A percentile compares a stretch with the other conserved stretches of the same genome.
These are phyloP conservation scores for Yarrowia yakushimensis DNA, from an alignment of 805 yeast genomes.

Conservation along the genomic window DNA sequence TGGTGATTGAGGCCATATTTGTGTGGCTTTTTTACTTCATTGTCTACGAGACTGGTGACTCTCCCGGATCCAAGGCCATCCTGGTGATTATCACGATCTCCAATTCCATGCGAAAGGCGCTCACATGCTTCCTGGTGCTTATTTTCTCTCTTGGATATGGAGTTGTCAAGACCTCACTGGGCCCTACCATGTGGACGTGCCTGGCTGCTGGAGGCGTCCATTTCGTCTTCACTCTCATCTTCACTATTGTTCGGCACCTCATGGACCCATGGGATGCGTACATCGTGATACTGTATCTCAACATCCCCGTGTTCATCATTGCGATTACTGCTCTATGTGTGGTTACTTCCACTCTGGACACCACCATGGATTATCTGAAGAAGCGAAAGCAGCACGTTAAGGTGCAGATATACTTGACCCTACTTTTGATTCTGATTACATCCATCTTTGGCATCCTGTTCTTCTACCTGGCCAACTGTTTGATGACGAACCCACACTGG, in stretches of 20 bases:
- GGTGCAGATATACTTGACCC: conserved; percentile 74
- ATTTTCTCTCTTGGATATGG: conserved; percentile 92
- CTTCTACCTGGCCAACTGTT: conserved; percentile 59
- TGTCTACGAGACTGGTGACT: conserved; percentile 57
- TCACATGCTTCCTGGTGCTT: conserved; percentile 80
- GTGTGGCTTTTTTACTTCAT: conserved; percentile 91
- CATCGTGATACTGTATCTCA: conserved; percentile 51
- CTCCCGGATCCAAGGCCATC: conserved; percentile 62
- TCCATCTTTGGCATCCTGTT: conserved; percentile 72
- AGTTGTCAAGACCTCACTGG: conserved; percentile 81
- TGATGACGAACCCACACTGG: conserved; percentile 70
- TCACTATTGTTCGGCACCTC: conserved; percentile 52
- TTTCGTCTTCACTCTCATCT: conserved; percentile 53
- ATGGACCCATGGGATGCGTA: conserved; percentile 46
- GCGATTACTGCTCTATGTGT: conserved; percentile 68
- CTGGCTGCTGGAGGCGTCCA: conserved; percentile 56
- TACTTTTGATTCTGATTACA: conserved; percentile 69
- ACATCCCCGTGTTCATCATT: conserved; percentile 69
- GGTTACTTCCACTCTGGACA: conserved; percentile 70
- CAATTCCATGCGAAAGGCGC: conserved; percentile 77
- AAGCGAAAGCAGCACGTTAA: conserved; percentile 91
- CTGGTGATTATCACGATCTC: conserved; percentile 73
- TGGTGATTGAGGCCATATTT: conserved; percentile 78
- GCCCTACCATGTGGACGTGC: conserved; percentile 72
- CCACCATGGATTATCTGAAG: conserved; percentile 67